phyloP scores from a whole-genome alignment of 371 early-diverging fungal species.

The Saksenaea oblongispora region DNA sequence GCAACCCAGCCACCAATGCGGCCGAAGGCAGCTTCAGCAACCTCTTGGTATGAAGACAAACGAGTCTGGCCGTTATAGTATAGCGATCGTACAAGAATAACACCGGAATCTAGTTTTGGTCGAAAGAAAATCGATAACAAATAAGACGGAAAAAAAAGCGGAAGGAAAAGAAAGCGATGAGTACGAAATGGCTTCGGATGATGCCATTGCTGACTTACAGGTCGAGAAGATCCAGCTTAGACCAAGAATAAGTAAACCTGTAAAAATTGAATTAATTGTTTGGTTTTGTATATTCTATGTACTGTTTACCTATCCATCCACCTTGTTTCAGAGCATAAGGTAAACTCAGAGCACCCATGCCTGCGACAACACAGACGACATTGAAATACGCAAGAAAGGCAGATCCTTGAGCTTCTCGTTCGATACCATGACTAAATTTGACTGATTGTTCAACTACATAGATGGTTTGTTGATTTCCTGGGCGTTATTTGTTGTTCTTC shows the following conservation, averaged over 20 bases:
- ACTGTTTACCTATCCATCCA: slow-evolving; percentile 73
- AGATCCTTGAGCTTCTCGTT: slow-evolving; percentile 33
- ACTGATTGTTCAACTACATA: slow-evolving; percentile 5
- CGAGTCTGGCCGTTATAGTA: slow-evolving; percentile 35
- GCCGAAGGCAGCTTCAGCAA: slow-evolving; percentile 71
- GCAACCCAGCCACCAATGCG: slow-evolving; percentile 59
- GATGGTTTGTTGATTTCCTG: not conserved
- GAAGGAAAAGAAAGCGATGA: not conserved
- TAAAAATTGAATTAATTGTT: not conserved
- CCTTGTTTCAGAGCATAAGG: slow-evolving; percentile 76
- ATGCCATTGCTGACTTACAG: slow-evolving; percentile 30
- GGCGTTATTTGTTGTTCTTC: not conserved
- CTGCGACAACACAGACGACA: slow-evolving; percentile 73
- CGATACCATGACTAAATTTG: slow-evolving; percentile 34
- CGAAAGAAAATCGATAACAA: not conserved
- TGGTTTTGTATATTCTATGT: not conserved
- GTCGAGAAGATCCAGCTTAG: slow-evolving; percentile 43
- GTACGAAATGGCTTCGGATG: not conserved
- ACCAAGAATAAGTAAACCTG: slow-evolving; percentile 38
- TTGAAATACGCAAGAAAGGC: slow-evolving; percentile 54
- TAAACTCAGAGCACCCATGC: slow-evolving; percentile 79
- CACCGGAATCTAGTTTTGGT: slow-evolving; percentile 15
- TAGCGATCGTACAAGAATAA: slow-evolving; percentile 25
- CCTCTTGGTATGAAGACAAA: slow-evolving; percentile 57
- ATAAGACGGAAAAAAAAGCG: not conserved